Percentiles rank a stretch among this genome's conserved stretches.
These are phyloP conservation scores for Populus hybrid DNA, from an alignment of 441 rosid species.

Conservation along the genomic window DNA sequence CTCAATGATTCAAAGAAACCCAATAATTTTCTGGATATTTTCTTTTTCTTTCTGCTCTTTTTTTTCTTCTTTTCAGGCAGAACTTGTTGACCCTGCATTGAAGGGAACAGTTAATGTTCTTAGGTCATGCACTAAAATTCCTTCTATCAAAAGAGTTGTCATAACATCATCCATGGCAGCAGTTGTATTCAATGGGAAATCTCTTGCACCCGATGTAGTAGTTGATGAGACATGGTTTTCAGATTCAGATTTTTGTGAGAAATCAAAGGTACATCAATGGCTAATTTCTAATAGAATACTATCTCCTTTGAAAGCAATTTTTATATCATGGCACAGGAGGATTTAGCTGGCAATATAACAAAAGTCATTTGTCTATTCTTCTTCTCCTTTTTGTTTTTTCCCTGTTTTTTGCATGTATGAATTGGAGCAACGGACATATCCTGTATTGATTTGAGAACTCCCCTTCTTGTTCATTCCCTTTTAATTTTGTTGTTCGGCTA, in stretches of 20 bases:
- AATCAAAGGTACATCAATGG: constrained; percentile 32
- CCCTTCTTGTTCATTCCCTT: too few species aligned
- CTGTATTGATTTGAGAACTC: background rate
- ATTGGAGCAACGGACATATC: background rate
- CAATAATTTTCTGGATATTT: too few species aligned
- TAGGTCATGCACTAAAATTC: constrained; percentile 39
- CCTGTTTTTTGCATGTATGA: background rate
- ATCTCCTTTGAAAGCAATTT: background rate
- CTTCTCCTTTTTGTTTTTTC: too few species aligned
- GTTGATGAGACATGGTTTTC: constrained; percentile 71
- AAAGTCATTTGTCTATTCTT: background rate
- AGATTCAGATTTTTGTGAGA: constrained; percentile 37
- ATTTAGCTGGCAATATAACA: background rate
- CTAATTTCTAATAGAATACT: too few species aligned
- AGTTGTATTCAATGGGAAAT: constrained; percentile 27
- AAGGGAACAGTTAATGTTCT: constrained; percentile 63
- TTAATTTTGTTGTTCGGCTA: constrained; percentile 30
- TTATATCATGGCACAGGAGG: too few species aligned
- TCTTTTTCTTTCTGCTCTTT: background rate
- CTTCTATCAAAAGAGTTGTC: constrained; percentile 49
- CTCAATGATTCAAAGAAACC: too few species aligned
- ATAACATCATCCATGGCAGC: constrained; percentile 54
- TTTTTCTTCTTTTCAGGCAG: constrained; percentile 27
- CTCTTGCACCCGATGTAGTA: constrained; percentile 31
- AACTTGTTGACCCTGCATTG: constrained; percentile 53